These are phyloP conservation scores for Nissolia schottii DNA, from an alignment of 306 rosid species.

Conservation along the genomic window DNA sequence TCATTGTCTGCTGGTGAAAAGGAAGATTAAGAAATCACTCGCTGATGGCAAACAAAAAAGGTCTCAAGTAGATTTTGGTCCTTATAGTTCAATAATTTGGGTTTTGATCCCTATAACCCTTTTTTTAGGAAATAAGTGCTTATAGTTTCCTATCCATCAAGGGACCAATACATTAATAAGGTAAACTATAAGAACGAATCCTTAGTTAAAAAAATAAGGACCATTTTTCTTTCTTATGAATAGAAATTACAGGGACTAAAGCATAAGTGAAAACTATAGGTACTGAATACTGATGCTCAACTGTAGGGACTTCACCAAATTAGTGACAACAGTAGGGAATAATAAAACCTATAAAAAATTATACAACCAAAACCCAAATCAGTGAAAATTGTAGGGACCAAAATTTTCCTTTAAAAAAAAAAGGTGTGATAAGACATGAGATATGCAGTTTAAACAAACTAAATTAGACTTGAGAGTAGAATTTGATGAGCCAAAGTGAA, in stretches of 20 bases:
- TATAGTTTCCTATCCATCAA: neutral
- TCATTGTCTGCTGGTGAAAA: neutral
- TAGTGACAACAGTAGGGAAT: too few relatives aligned
- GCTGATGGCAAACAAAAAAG: neutral
- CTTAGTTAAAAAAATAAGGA: neutral
- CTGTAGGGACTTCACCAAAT: neutral
- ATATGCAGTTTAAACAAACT: constrained; percentile 3
- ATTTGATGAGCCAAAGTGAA: neutral
- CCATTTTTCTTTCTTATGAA: neutral
- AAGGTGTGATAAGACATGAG: neutral
- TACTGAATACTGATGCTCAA: neutral
- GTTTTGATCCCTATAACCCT: neutral
- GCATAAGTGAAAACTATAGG: neutral
- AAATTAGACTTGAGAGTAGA: constrained; percentile 3
- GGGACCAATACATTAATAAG: neutral
- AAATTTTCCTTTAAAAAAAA: neutral
- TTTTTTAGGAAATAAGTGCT: neutral
- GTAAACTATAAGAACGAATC: neutral
- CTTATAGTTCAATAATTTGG: neutral
- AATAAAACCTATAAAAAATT: too few relatives aligned
- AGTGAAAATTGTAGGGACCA: too few relatives aligned
- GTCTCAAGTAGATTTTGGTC: neutral
- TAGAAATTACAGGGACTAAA: neutral
- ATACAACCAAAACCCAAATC: too few relatives aligned
- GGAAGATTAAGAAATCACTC: constrained; percentile 7